Base-by-base conservation (phyloP, 805 yeast species). In the Metschnikowia vanudenii region DNA sequence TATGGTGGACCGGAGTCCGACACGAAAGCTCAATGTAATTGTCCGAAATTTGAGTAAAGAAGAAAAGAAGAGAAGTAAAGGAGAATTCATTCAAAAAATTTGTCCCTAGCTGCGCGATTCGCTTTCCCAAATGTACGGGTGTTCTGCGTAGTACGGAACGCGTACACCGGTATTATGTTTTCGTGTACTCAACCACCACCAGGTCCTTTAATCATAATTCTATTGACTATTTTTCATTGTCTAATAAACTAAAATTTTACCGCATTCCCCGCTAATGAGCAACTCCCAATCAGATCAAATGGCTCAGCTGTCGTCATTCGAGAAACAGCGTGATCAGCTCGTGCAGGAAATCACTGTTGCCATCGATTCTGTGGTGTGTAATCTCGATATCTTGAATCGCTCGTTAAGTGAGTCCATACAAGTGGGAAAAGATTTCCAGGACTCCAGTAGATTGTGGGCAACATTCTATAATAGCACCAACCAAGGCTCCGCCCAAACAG, bases 361-460 rank as follows among this genome's bases (percentile, higher is more conserved):
- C 10, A 75, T 85, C 78, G 89, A 83, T 54, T 75, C 84, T 0
- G 85, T 85, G 6, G 68, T 84, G 42, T 73, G 79, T 56, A 82
- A 82, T 54, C 63, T 86, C 47, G 84, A 83, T 54, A 75, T 81
- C 17, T 67, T 86, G 49, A 85, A 85, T 59, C 72, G 88, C 37
- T 78, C 90, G 0, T 65, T 86, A 42, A 85, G 83, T 53, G 81
- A 79, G 36, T 78, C 82, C 2, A 75, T 84, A 13, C 84, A 85
- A 18, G 88, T 86, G 2, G 91, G 94, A 1, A 81, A 81, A 57
- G 91, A 84, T 49, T 86, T 85, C 56, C 87, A 85, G 47, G 77
- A 79, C 41, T 87, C 85, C 13, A 78, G 90, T 2, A 66, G 74
- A n/a, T 68, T 85, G 30, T 86, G 95, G 95, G 68, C 75, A 29